Evolutionary conservation across 257 asterid species (phyloP).

Genomic region (Prunella vulgaris): DNA sequence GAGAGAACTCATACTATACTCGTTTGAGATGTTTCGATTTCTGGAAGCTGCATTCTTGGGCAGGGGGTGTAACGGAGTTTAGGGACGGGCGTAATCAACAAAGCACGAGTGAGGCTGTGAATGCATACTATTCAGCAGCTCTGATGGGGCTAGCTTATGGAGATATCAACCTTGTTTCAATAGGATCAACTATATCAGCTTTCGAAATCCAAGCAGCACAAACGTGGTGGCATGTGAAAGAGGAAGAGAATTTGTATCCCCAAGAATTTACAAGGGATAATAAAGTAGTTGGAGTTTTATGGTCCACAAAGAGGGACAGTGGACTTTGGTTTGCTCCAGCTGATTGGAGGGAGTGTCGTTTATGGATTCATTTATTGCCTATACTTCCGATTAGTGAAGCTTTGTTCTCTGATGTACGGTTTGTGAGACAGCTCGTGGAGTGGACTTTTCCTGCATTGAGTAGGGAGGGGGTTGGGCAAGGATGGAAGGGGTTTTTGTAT

Average conservation of each 20-base stretch:
- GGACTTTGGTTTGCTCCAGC: conserved; percentile 92
- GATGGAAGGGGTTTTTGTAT: conserved; percentile 88
- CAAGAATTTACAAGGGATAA: conserved; percentile 56
- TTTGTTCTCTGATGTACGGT: conserved; percentile 58
- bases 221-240: conserved; percentile 90
- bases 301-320: conserved; percentile 86
- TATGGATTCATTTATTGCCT: conserved; percentile 83
- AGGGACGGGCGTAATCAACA: conserved; percentile 92
- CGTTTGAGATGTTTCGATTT: conserved; percentile 77
- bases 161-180: conserved; percentile 68
- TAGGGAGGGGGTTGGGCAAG: conserved; percentile 90
- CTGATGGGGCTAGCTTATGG: conserved; percentile 90
- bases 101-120: conserved; percentile 93
- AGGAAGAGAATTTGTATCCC: conserved; percentile 43
- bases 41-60: conserved; percentile 95
- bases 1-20: conserved; percentile 46
- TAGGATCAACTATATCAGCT: conserved; percentile 71
- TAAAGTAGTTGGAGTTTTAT: conserved; percentile 78
- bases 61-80: conserved; percentile 87
- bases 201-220: conserved; percentile 76
- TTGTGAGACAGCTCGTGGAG: conserved; percentile 54
- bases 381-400: conserved; percentile 68
- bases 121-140: conserved; percentile 92
- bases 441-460: conserved; percentile 76
- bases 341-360: conserved; percentile 70